These are phyloP conservation scores for Arthrobotrys entomopaga DNA, from an alignment of 2,329 filamentous ascomycete species.

Conservation along the genomic window DNA sequence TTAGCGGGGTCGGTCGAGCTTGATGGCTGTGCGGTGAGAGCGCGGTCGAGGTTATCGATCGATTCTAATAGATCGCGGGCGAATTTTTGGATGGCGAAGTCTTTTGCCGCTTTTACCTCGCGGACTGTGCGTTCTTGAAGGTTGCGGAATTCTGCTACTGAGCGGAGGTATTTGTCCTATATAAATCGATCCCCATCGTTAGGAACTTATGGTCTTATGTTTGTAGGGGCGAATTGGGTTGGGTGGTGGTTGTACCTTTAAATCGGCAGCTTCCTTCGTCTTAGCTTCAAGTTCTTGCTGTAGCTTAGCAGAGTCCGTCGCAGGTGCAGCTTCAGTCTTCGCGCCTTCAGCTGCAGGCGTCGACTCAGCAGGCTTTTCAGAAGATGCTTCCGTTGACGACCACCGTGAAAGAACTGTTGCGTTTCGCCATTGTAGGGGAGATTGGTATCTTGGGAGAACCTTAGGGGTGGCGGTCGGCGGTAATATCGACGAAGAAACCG, in stretches of 20 bases:
- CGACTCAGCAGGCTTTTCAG: conserved; percentile 60
- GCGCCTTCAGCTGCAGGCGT: conserved; percentile 62
- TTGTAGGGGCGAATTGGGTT: conserved; percentile 2
- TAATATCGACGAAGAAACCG: conserved; percentile 29
- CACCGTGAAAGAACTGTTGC: conserved; percentile 41
- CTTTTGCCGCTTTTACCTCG: conserved; percentile 84
- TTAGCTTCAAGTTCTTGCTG: conserved; percentile 77
- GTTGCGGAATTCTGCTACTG: conserved; percentile 96
- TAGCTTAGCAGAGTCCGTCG: conserved; percentile 63
- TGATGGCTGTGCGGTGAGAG: conserved; percentile 78
- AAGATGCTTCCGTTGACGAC: conserved; percentile 55
- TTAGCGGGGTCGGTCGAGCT: conserved; percentile 68
- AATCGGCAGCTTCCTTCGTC: conserved; percentile 77
- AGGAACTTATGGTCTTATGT: conserved; percentile 3
- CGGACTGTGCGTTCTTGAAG: conserved; percentile 93
- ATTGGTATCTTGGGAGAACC: conserved; percentile 28
- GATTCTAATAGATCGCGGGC: conserved; percentile 93
- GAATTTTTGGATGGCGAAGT: conserved; percentile 95
- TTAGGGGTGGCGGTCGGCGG: conserved; percentile 12
- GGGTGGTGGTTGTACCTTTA: conserved; percentile 73
- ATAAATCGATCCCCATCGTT: not conserved
- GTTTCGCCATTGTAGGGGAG: conserved; percentile 52
- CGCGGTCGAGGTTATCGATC: conserved; percentile 96
- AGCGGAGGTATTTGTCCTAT: conserved; percentile 93
- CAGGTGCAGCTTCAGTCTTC: conserved; percentile 59